Base-by-base conservation (phyloP, 371 early-diverging fungal species). In the Rhizopus stolonifer region DNA sequence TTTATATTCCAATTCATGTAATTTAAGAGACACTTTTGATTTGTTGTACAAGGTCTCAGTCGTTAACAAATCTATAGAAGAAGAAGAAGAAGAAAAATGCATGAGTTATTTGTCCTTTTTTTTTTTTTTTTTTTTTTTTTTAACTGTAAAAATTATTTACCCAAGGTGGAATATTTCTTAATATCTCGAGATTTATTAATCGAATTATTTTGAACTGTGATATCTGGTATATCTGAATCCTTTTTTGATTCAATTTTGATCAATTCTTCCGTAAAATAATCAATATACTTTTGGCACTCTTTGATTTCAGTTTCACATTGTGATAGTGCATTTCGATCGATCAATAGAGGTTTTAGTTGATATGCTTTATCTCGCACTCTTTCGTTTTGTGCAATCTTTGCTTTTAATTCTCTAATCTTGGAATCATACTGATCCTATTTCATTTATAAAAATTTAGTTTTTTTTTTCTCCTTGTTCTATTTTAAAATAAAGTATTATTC, bases 1-100 rank as follows among this genome's bases (percentile, higher is more conserved):
- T 67, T 94, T 95, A 65, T 84, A 87, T 39, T 87, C 84, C 39
- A 95, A 70, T 61, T 94, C 93, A 44, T 86, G 85, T 36, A 95
- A 70, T 67, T 91, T 93, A 55, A 89, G 76, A 22, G 92, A 88
- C 25, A 96, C 87, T 70, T 94, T 93, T 38, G 91, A 88, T 8
- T 82, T 80, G 19, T 92, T 91, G 56, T 91, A 81, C 7, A 86
- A 75, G 17, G 89, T 86, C 26, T 86, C 85, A 18, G 85, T 83
- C 48, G 85, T 90, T 24, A 89, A 67, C 52, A 89, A 74, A 56
- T 89, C 90, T 76, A 64, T n/a, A n/a, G n/a, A n/a, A n/a, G n/a
- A n/a, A n/a, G n/a, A n/a, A n/a, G n/a, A n/a, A n/a, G n/a, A n/a
- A n/a, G 11, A 29, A 29, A 29, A 29, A 11, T 11, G 29, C 29